A percentile compares a stretch with the other conserved stretches of the same genome.
Conservation (phyloP, 108 stramenopile genomes). For the Skeletonema costatum region DNA sequence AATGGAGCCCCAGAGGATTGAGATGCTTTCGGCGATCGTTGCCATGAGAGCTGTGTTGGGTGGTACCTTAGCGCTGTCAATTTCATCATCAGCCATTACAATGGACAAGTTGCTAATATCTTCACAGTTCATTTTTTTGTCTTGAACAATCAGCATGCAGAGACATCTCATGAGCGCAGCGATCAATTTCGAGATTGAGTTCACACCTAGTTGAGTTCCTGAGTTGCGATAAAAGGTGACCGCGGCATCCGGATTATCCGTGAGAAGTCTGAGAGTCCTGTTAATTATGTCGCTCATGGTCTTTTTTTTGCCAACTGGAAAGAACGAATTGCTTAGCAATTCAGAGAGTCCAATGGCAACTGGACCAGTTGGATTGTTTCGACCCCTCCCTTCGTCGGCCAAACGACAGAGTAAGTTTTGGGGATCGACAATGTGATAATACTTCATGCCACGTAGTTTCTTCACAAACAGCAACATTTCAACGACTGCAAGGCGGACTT, state of each 20-base stretch:
- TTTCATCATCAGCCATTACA: constrained; percentile 35
- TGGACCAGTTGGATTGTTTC: constrained; percentile 54
- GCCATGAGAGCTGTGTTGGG: constrained; percentile 58
- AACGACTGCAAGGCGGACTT: constrained; percentile 86
- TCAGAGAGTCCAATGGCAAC: constrained; percentile 71
- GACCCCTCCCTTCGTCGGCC: constrained; percentile 59
- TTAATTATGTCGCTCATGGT: constrained; percentile 71
- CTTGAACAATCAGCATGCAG: constrained; percentile 34
- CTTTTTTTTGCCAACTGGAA: constrained; percentile 76
- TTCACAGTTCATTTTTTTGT: constrained; percentile 39
- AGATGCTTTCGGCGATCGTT: constrained; percentile 64
- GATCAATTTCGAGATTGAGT: constrained; percentile 81
- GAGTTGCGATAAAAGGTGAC: constrained; percentile 86
- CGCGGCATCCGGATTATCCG: constrained; percentile 77
- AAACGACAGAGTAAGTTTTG: constrained; percentile 84
- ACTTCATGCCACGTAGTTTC: constrained; percentile 77
- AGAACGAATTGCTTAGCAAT: constrained; percentile 90
- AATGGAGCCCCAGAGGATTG: constrained; percentile 70
- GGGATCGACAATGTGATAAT: constrained; percentile 93
- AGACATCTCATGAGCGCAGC: constrained; percentile 84
- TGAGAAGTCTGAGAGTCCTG: constrained; percentile 79
- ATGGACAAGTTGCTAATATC: constrained; percentile 21
- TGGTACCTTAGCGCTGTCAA: constrained; percentile 7
- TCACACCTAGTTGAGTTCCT: constrained; percentile 58
- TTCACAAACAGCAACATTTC: constrained; percentile 85